Evolutionary conservation across 2,329 filamentous ascomycete genomes (phyloP), one percentile per base, ranked within the genome.

Genomic region (Penicillium sp.): DNA sequence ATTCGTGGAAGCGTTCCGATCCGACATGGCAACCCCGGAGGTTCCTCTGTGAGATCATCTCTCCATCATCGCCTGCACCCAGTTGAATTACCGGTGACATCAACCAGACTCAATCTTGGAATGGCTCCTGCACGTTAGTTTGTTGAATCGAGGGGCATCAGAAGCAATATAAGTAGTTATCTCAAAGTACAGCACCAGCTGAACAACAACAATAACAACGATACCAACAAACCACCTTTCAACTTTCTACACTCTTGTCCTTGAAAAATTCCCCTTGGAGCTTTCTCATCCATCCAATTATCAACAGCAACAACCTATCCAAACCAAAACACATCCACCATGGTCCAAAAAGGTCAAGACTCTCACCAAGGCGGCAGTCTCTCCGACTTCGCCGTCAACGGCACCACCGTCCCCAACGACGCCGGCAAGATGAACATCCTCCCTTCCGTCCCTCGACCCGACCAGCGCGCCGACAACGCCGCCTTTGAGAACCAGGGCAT

Each of bases 271-370:
- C 18, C 3, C 18, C 3, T 3, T 18, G 18, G 18, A 18, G 18
- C 18, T 4, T 71, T 96, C 59, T 84, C 2, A 13, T 18, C 34
- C 34, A 39, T 9, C 33, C 7, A 42, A 3, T 11, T 11, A n/a
- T 5, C 11, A 13, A 12, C 9, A 39, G 9, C 18, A 18, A 18
- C 25, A 7, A 11, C 24, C 5, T 26, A 24, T n/a, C 25, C 29
- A 42, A n/a, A 18, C 24, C 13, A 33, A 9, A 29, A 28, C 29
- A 89, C 86, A 34, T 79, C 85, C 46, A 58, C 34, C 52, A 60
- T 60, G 57, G 54, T 49, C 37, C 45, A 24, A 13, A 43, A 52
- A 43, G n/a, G 43, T 37, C 42, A 53, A 52, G 52, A 64, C 45
- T 47, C 64, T 28, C 60, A 70, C 58, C 59, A 56, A 48, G 69